Conservation (phyloP, 164 flowering plant genomes). For the Vitis amurensis region DNA sequence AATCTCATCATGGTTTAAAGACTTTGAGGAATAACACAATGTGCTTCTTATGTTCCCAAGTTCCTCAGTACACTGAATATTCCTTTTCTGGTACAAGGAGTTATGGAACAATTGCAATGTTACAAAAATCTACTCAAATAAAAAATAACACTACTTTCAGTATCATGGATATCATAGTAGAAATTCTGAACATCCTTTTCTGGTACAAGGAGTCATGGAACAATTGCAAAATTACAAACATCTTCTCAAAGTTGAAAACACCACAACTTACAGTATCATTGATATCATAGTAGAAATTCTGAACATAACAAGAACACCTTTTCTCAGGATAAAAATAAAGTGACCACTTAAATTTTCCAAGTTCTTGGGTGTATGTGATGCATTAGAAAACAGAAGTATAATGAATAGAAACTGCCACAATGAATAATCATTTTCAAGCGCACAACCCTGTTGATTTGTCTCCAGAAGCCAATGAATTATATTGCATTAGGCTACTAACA, state of each 20-base stretch:
- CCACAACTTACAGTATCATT: neutral
- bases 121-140: too few relatives aligned
- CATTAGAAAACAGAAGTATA: neutral
- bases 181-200: neutral
- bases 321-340: neutral
- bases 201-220: neutral
- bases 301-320: neutral
- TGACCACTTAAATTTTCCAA: neutral
- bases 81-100: too few relatives aligned
- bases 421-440: neutral
- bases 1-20: too few relatives aligned
- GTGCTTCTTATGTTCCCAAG: too few relatives aligned
- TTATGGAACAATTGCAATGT: too few relatives aligned
- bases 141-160: too few relatives aligned
- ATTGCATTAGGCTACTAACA: neutral
- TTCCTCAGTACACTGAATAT: too few relatives aligned
- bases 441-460: neutral
- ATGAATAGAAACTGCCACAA: neutral
- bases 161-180: too few relatives aligned
- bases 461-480: neutral
- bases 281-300: neutral
- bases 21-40: too few relatives aligned
- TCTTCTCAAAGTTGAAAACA: neutral
- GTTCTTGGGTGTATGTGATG: neutral
- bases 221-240: neutral